Percentiles rank a stretch among this genome's conserved stretches.
phyloP scores from a whole-genome alignment of 2,329 filamentous ascomycete genomes.

The Pseudocercospora cruenta region DNA sequence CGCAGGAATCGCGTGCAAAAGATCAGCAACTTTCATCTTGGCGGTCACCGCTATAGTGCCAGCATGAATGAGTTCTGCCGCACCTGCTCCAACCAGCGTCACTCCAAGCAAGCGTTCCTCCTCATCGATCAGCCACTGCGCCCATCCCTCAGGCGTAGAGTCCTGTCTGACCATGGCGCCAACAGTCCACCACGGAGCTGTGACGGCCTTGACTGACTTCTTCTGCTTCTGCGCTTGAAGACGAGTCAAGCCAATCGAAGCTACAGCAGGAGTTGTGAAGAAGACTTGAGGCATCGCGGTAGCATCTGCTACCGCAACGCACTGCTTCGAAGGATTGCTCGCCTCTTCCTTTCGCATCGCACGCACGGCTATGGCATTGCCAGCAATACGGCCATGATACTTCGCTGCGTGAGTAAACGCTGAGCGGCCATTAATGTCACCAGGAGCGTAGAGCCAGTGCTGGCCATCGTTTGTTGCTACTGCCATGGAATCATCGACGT shows the following conservation, averaged over 20 bases:
- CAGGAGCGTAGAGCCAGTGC: conserved; percentile 10
- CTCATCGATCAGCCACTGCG: conserved; percentile 13
- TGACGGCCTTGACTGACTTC: not conserved
- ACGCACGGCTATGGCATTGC: conserved; percentile 4
- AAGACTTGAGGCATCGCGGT: conserved; percentile 7
- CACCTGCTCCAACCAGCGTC: conserved; percentile 8
- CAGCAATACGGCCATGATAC: conserved; percentile 11
- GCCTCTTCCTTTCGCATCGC: not conserved
- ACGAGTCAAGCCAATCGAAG: conserved; percentile 9
- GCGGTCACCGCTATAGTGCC: conserved; percentile 3
- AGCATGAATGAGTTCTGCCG: conserved; percentile 8
- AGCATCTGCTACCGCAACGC: not conserved
- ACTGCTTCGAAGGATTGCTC: not conserved
- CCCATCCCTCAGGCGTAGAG: conserved; percentile 8
- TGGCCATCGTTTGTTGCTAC: conserved; percentile 4
- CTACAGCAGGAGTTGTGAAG: conserved; percentile 5
- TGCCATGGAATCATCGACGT: conserved; percentile 5
- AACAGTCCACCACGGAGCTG: not conserved
- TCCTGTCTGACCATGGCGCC: conserved; percentile 2
- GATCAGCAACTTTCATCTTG: not conserved
- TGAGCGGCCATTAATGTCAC: conserved; percentile 12
- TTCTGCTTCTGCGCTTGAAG: not conserved
- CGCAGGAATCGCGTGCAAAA: conserved; percentile 8
- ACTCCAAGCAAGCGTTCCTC: conserved; percentile 8
- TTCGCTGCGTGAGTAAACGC: conserved; percentile 10